A percentile compares a stretch with the other conserved stretches of the same genome.
Conservation (phyloP, 805 yeast species). For the Saturnispora mendoncae region DNA sequence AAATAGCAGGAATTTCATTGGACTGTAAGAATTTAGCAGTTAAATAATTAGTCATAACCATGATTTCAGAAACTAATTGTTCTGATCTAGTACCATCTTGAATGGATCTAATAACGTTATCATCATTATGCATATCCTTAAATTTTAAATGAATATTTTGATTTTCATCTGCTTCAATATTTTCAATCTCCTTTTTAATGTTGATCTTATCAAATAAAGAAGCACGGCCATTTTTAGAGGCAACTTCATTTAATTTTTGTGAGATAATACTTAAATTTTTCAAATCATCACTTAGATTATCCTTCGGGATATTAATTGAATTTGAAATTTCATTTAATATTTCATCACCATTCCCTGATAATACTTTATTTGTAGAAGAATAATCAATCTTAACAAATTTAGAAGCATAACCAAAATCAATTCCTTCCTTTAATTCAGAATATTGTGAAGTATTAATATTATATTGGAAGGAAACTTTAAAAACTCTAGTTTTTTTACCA, state of each 20-base stretch:
- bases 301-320: conserved; percentile 1
- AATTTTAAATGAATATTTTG: conserved; percentile 20
- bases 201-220: conserved; percentile 16
- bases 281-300: conserved; percentile 28
- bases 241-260: conserved; percentile 19
- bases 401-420: conserved; percentile 35
- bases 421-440: conserved; percentile 21
- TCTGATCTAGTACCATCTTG: conserved; percentile 38
- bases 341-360: conserved; percentile 23
- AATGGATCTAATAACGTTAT: conserved; percentile 6
- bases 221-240: conserved; percentile 33
- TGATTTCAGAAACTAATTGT: conserved; percentile 67
- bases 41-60: conserved; percentile 71
- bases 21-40: conserved; percentile 40
- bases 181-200: conserved; percentile 19
- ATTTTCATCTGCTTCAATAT: conserved; percentile 19
- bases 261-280: conserved; percentile 29
- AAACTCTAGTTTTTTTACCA: conserved; percentile 36
- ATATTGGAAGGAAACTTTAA: conserved; percentile 33
- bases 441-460: conserved; percentile 18
- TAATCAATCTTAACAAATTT: conserved; percentile 54
- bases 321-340: conserved; percentile 10
- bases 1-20: conserved; percentile 45
- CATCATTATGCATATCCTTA: conserved; percentile 15
- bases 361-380: conserved; percentile 46